Base-by-base conservation (phyloP, 2,329 filamentous ascomycete species). In the Colletotrichum plurivorum region DNA sequence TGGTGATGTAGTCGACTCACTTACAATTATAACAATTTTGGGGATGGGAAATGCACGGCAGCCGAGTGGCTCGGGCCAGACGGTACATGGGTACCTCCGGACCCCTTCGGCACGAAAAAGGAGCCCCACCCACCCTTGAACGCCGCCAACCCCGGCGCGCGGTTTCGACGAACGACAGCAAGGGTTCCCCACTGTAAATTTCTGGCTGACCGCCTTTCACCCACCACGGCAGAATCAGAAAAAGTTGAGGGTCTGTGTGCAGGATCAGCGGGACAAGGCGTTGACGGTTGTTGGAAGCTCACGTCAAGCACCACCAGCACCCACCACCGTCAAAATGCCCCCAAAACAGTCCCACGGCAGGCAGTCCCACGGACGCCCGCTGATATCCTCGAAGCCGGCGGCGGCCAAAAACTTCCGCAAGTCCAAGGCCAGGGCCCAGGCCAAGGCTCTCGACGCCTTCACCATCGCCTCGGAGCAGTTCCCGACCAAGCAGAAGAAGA, bases 291-390 rank as follows among this genome's bases (percentile, higher is more conserved):
- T 22, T 53, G 16, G 16, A 27, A 63, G 31, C 49, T 20, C 22
- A 49, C 54, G 46, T 46, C 22, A 45, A n/a, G 6, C 43, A 57
- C 9, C 43, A 48, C 9, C n/a, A 39, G 13, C 25, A 12, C 43
- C 48, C 53, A 20, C n/a, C 43, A 49, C 20, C 56, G 27, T 20
- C 70, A 79, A 64, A 46, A 89, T 90, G 88, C 84, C 86, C 20
- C 88, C 88, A 76, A 84, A 88, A 72, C 88, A 90, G 80, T 81
- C 88, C 52, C 87, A 89, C 76, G 88, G 88, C 16, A 48, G 45
- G 18, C 87, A 89, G 80, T 81, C 87, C 53, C 87, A 90, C 76
- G 88, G 88, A 41, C 79, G 87, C 73, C 78, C 87, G 20, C 77
- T 89, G 22, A 76, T 86, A 71, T 77, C 82, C 12, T 76, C 75